Evolutionary conservation across 1,284 basidiomycete genomes (phyloP), one percentile per base, ranked within the genome.

Genomic region (Neonothopanus nambi): DNA sequence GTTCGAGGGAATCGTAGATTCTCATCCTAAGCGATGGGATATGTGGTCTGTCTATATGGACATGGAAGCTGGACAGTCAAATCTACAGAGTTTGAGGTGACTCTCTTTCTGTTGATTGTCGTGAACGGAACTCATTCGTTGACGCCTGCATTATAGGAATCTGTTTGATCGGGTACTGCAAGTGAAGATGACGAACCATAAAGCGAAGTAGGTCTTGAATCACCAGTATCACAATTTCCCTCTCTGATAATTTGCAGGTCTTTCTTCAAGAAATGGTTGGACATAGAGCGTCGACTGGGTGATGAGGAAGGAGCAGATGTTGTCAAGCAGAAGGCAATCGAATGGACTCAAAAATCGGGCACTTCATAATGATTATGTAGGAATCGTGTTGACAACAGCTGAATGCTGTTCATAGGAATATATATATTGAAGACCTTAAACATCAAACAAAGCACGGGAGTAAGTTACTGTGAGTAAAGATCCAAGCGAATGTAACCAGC

Each of bases 201-300:
- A 96, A 74, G 93, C 93, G 51, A 96, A 96, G 91, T 93, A 68
- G 61, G 82, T 69, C 26, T 41, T 17, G 21, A 44, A 43, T 45
- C 26, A 11, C 30, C 49, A 7, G 11, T n/a, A 38, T 41, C n/a
- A 13, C 23, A 24, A 11, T 39, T 13, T 18, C 11, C 35, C 17
- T 11, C 17, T 35, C 18, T 41, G 15, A 15, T 15, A 45, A 53
- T 53, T 43, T 51, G 11, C 56, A 91, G 90, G 71, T 84, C 87
- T 37, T 87, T 96, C 69, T 97, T 98, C 82, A 99, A 99, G 72
- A 98, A 98, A 71, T 98, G 96, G 93, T 78, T 99, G 37, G 87
- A 87, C 55, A 73, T 98, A 42, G 97, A 99, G 71, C 84, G 85
- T 62, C 81, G 85, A 59, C 74, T 95, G 52, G 97, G 97, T 1